phyloP scores from a whole-genome alignment of 2,329 filamentous ascomycete species.

The Microdochium bolleyi region DNA sequence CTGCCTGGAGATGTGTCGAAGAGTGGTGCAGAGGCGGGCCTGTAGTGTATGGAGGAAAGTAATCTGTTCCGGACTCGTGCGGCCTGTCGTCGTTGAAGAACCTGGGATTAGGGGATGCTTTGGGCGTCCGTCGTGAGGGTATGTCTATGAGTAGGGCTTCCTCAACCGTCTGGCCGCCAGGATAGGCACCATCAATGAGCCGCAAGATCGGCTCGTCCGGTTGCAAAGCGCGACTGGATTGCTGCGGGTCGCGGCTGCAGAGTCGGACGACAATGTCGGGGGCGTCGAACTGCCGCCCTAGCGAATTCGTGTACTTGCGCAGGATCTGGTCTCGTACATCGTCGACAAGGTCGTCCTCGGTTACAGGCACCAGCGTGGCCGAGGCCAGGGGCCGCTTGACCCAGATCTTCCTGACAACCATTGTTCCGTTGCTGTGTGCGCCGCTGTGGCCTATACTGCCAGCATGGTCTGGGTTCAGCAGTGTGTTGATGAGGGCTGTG shows the following conservation, averaged over 20 bases:
- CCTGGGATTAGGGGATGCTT: conserved; percentile 57
- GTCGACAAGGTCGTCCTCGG: conserved; percentile 86
- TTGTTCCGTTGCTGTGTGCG: conserved; percentile 30
- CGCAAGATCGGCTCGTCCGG: conserved; percentile 79
- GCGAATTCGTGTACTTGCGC: conserved; percentile 86
- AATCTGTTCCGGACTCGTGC: conserved; percentile 23
- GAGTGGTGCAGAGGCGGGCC: not conserved
- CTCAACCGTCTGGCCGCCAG: conserved; percentile 77
- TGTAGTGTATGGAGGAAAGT: conserved; percentile 23
- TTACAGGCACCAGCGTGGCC: conserved; percentile 76
- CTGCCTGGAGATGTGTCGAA: conserved; percentile 12
- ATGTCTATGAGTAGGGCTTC: conserved; percentile 91
- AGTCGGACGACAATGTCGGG: conserved; percentile 83
- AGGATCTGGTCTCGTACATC: conserved; percentile 90
- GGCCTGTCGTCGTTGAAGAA: conserved; percentile 21
- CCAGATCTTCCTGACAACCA: conserved; percentile 81
- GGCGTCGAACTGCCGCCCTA: conserved; percentile 81
- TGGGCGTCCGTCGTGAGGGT: conserved; percentile 66
- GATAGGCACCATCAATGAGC: conserved; percentile 75
- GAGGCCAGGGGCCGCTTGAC: conserved; percentile 82
- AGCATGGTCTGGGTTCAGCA: conserved; percentile 37
- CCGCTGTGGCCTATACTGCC: conserved; percentile 14
- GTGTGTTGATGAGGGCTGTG: conserved; percentile 39
- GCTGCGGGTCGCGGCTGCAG: conserved; percentile 56
- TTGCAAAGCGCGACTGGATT: conserved; percentile 59